A percentile compares a stretch with the other conserved stretches of the same genome.
These are phyloP conservation scores for Aurinia saxatilis DNA, from an alignment of 345 rosid species.

Conservation along the genomic window DNA sequence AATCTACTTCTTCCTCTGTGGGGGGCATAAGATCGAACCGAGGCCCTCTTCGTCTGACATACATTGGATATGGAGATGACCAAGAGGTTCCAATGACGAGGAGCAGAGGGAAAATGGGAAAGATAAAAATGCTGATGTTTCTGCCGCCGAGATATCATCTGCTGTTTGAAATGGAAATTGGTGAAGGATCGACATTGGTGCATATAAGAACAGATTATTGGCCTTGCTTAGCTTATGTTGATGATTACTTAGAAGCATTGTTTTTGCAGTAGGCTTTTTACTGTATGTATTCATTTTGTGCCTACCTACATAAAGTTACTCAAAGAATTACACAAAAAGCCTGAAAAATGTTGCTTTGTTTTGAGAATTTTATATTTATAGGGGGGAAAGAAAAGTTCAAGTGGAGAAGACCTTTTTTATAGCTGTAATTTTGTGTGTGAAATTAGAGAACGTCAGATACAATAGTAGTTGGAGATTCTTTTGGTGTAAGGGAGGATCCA, in stretches of 20 bases:
- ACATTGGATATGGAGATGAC: slow-evolving; percentile 50
- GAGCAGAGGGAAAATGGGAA: slow-evolving; percentile 57
- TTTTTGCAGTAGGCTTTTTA: slow-evolving; percentile 35
- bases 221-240: slow-evolving; percentile 97
- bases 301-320: not conserved
- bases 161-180: slow-evolving; percentile 85
- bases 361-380: not conserved
- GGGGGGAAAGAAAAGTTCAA: not conserved
- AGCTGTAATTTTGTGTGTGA: not conserved
- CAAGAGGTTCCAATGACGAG: slow-evolving; percentile 30
- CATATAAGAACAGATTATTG: slow-evolving; percentile 92
- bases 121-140: slow-evolving; percentile 64
- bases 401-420: not conserved
- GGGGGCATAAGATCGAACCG: slow-evolving; percentile 14
- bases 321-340: not conserved
- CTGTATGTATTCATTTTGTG: not conserved
- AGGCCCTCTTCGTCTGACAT: slow-evolving; percentile 66
- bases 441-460: no score
- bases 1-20: slow-evolving; percentile 29
- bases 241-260: slow-evolving; percentile 88
- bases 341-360: not conserved
- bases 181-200: slow-evolving; percentile 69
- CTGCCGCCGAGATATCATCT: slow-evolving; percentile 96
- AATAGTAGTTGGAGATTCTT: no score
- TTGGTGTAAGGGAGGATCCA: no score